Percentiles rank a stretch among this genome's conserved stretches.
These are phyloP conservation scores for Asclepias syriaca DNA, from an alignment of 257 asterid genomes.

Conservation along the genomic window DNA sequence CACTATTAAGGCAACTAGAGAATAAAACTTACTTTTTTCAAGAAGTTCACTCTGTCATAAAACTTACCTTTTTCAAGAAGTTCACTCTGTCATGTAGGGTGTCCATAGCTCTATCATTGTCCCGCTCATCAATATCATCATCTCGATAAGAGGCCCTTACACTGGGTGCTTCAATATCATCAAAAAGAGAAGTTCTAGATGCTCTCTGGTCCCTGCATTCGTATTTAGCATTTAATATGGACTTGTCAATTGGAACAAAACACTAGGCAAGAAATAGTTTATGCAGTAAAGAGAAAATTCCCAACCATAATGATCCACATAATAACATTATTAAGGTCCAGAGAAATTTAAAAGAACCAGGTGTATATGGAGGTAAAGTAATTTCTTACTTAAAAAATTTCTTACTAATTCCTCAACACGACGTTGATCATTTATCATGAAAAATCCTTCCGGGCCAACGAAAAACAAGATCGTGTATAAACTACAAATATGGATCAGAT, in stretches of 20 bases:
- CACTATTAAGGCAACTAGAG: not conserved
- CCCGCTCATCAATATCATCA: conserved; percentile 62
- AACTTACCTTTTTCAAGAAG: conserved; percentile 70
- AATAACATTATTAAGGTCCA: not conserved
- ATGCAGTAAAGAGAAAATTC: not conserved
- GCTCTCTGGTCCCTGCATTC: conserved; percentile 66
- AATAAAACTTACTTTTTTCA: conserved; percentile 56
- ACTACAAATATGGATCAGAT: not conserved
- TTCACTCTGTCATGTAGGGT: conserved; percentile 87
- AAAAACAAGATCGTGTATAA: not conserved
- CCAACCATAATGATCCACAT: not conserved
- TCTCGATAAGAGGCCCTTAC: conserved; percentile 60
- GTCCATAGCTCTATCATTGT: conserved; percentile 65
- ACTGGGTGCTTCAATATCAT: conserved; percentile 81
- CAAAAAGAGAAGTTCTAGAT: conserved; percentile 73
- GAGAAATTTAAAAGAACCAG: not conserved
- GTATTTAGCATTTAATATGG: conserved; percentile 3
- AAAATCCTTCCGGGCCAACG: not conserved
- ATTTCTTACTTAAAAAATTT: not conserved
- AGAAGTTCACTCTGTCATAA: conserved; percentile 58
- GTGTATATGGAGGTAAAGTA: not conserved
- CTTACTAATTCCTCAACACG: not conserved
- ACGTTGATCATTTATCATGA: not conserved
- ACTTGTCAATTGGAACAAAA: not conserved
- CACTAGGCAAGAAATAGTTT: not conserved